Base-by-base conservation (phyloP, 371 early-diverging fungal species). In the Nematocida ironsii region DNA sequence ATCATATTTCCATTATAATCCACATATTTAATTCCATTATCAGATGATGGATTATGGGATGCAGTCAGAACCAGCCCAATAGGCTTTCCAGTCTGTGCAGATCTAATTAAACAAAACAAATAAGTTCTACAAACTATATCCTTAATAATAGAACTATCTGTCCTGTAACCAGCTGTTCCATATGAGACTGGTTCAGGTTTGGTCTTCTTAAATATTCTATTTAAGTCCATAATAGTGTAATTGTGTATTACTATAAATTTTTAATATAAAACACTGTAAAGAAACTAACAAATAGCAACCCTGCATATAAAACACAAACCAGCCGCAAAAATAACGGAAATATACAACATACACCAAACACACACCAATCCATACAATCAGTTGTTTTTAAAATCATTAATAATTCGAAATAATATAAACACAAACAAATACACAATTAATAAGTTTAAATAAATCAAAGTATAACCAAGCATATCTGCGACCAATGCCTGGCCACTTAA, bases 51-150 rank as follows among this genome's bases (percentile, higher is more conserved):
- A 88, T 98, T 98, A 89, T 99, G 99, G 48, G 95, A 94, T 54
- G 98, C 99, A 61, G 99, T 99, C 74, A 99, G 90, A 96, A 97
- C 96, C 55, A 94, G 91, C 81, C 99, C 99, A 75, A 99, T 94
- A 72, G 89, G 89, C 80, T 92, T 90, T 56, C 95, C 94, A 69
- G 90, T 88, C 83, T 90, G 90, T 83, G 92, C 91, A 20, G 95
- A 94, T 69, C 97, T 91, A 61, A 97, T 88, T 27, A 91, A 90
- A 18, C 95, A 95, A 75, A 97, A 88, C 66, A 96, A 89, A 72
- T 93, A 97, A 39, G 93, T 92, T 74, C 94, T 91, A 89, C 93
- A 95, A 87, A 95, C 90, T 90, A 85, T 75, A 33, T 64, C 68
- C 33, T 72, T 75, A 20, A 84, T 75, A 20, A 73, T 76, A 11